Evolutionary conservation across 2,329 filamentous ascomycete genomes (phyloP).

Genomic region (Paracorniculantispora psalliotae): DNA sequence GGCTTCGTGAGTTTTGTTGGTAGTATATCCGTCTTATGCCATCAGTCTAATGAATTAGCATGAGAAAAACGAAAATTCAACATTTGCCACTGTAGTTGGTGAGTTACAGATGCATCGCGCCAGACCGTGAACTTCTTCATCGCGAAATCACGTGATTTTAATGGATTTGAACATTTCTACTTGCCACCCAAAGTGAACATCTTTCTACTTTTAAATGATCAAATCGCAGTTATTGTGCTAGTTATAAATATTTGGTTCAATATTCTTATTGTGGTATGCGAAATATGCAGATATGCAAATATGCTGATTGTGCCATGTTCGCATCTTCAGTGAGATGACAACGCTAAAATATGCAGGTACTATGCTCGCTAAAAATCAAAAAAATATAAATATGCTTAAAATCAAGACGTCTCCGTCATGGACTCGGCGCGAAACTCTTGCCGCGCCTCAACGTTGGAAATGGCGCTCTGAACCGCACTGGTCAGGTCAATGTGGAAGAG

Average conservation of each 20-base stretch:
- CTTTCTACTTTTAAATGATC: not conserved
- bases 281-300: not conserved
- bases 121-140: not conserved
- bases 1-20: too few species aligned
- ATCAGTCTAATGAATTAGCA: too few species aligned
- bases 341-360: not conserved
- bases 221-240: not conserved
- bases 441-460: constrained; percentile 67
- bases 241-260: too few species aligned
- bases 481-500: constrained; percentile 93
- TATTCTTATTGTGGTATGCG: not conserved
- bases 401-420: constrained; percentile 1
- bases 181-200: not conserved
- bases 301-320: not conserved
- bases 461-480: constrained; percentile 79
- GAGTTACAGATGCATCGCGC: not conserved
- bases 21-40: too few species aligned
- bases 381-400: not conserved
- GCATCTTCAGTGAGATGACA: not conserved
- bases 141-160: constrained; percentile 12
- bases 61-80: not conserved
- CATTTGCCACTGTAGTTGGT: not conserved
- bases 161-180: not conserved
- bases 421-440: constrained; percentile 26
- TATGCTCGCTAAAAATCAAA: constrained; percentile 6